Conservation (phyloP, 371 early-diverging fungal genomes). For the Apophysomyces sp. region DNA sequence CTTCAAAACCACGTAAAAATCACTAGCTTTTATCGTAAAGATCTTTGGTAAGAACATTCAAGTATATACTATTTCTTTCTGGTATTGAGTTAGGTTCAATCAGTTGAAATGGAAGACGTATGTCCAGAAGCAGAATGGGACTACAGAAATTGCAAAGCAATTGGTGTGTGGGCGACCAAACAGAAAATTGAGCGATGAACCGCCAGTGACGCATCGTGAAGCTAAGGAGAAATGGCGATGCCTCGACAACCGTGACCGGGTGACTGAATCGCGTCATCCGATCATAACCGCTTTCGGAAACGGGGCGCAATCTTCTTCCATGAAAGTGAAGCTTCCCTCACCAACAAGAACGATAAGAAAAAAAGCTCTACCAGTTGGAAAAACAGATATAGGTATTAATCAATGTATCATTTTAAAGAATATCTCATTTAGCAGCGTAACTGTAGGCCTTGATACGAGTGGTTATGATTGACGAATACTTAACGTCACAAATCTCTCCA, state of each 20-base stretch:
- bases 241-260: not conserved
- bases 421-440: too few relatives aligned
- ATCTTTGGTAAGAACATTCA: not conserved
- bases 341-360: not conserved
- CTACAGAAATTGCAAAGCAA: constrained; percentile 1
- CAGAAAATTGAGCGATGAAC: not conserved
- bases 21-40: not conserved
- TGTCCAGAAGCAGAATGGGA: not conserved
- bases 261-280: not conserved
- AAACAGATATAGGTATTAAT: not conserved
- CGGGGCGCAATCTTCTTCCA: not conserved
- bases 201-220: not conserved
- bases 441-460: too few relatives aligned
- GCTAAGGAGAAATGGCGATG: not conserved
- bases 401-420: too few relatives aligned
- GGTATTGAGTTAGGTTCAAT: not conserved
- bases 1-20: not conserved
- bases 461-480: too few relatives aligned
- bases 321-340: not conserved
- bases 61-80: not conserved
- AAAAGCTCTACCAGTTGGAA: not conserved
- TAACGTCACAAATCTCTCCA: too few relatives aligned
- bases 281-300: not conserved
- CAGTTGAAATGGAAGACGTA: constrained; percentile 6
- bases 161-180: not conserved